These are phyloP conservation scores for Pichia sp. DNA, from an alignment of 1,139 yeast species.

Conservation along the genomic window DNA sequence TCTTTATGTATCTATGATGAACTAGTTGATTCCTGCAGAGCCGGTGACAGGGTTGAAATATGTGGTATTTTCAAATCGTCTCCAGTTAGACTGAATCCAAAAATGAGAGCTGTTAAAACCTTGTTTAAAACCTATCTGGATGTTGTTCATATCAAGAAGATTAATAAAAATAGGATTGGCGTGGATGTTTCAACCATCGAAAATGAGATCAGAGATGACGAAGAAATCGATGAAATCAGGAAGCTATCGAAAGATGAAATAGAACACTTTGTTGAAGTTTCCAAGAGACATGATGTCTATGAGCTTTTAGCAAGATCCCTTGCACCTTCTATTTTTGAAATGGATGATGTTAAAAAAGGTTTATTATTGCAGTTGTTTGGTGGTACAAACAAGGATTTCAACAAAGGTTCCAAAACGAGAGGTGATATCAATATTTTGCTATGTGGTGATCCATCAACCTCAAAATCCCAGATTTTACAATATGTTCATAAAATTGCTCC, in stretches of 20 bases:
- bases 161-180: slow-evolving; percentile 75
- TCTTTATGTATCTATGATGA: slow-evolving; percentile 94
- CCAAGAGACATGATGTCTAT: slow-evolving; percentile 71
- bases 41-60: slow-evolving; percentile 94
- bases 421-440: slow-evolving; percentile 88
- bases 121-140: slow-evolving; percentile 90
- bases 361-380: slow-evolving; percentile 88
- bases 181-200: slow-evolving; percentile 67
- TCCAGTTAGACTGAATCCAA: slow-evolving; percentile 82
- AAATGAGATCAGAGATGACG: slow-evolving; percentile 41
- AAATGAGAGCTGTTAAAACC: slow-evolving; percentile 76
- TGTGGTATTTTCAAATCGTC: slow-evolving; percentile 92
- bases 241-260: slow-evolving; percentile 63
- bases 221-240: slow-evolving; percentile 70
- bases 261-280: slow-evolving; percentile 48
- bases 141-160: slow-evolving; percentile 85
- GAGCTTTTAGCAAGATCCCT: slow-evolving; percentile 84
- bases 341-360: slow-evolving; percentile 96
- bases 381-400: slow-evolving; percentile 84
- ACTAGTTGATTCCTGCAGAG: slow-evolving; percentile 86
- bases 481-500: slow-evolving; percentile 98
- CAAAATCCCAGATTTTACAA: slow-evolving; percentile 88
- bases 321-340: slow-evolving; percentile 93
- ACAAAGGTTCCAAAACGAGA: slow-evolving; percentile 89
- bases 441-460: slow-evolving; percentile 98